A percentile compares a stretch with the other conserved stretches of the same genome.
Evolutionary conservation across 1,284 basidiomycete genomes (phyloP).

Genomic region (Tylopilus sp.): DNA sequence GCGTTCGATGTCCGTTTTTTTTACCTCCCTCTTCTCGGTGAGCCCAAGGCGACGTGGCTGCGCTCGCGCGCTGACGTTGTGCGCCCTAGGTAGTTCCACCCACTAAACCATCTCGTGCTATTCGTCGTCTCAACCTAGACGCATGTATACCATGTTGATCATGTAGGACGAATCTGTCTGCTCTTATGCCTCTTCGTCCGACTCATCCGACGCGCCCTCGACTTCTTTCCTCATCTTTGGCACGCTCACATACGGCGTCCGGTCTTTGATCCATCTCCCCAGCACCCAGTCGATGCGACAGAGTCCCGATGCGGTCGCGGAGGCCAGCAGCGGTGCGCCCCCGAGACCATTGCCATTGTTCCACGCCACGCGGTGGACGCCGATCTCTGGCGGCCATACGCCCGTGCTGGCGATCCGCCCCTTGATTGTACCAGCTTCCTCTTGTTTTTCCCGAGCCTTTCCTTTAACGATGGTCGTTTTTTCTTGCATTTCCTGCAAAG

Average conservation of each 20-base stretch:
- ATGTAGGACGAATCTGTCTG: too few species aligned
- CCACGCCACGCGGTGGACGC: constrained; percentile 76
- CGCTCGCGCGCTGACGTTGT: constrained; percentile 1
- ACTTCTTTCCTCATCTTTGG: constrained; percentile 42
- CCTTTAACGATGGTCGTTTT: constrained; percentile 41
- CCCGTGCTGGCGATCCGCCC: constrained; percentile 41
- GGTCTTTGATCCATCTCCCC: constrained; percentile 63
- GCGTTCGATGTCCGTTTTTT: too few species aligned
- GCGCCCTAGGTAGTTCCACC: neutral
- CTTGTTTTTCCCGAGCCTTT: constrained; percentile 29
- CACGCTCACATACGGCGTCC: constrained; percentile 57
- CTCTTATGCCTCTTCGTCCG: constrained; percentile 33
- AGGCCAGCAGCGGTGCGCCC: constrained; percentile 66
- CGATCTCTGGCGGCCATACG: constrained; percentile 74
- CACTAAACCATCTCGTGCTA: neutral
- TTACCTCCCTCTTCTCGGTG: neutral
- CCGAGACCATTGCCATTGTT: constrained; percentile 69
- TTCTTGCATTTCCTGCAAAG: constrained; percentile 54
- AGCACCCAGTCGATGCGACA: constrained; percentile 77
- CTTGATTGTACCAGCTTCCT: constrained; percentile 27
- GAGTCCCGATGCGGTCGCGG: constrained; percentile 77
- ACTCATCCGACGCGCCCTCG: constrained; percentile 33
- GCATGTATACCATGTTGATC: neutral
- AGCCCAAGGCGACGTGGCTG: neutral
- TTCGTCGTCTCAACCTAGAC: neutral